These are phyloP conservation scores for Colletotrichum horii DNA, from an alignment of 2,329 filamentous ascomycete genomes.

Conservation along the genomic window DNA sequence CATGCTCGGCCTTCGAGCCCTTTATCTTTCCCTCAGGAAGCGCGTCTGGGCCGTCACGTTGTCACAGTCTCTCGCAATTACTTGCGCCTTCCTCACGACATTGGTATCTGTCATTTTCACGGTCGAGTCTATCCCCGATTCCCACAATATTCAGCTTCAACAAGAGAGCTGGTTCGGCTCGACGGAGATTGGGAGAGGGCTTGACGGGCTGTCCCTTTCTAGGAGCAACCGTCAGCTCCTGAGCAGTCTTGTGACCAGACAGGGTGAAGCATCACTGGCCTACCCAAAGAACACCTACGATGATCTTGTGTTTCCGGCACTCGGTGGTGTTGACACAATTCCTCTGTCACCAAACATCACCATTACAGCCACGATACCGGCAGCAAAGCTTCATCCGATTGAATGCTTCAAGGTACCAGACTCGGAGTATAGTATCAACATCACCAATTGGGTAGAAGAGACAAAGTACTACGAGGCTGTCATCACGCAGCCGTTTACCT, in stretches of 20 bases:
- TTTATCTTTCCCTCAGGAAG: background rate
- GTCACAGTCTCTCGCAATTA: background rate
- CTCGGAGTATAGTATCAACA: background rate
- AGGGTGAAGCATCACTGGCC: background rate
- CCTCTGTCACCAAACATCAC: background rate
- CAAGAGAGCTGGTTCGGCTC: background rate
- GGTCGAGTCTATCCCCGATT: background rate
- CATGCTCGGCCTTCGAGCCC: background rate
- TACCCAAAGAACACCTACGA: background rate
- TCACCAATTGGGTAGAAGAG: background rate
- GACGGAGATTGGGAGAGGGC: background rate
- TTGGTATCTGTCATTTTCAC: background rate
- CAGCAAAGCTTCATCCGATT: background rate
- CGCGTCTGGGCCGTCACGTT: background rate
- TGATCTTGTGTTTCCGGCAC: background rate
- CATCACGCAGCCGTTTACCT: background rate
- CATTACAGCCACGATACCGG: background rate
- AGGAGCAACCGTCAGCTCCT: background rate
- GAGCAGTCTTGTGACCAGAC: background rate
- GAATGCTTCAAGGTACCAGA: background rate
- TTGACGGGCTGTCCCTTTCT: background rate
- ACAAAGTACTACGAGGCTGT: background rate
- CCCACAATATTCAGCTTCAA: background rate
- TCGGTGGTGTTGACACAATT: background rate
- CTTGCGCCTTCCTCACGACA: background rate